These are phyloP conservation scores for Penicillium flavigenum DNA, from an alignment of 495 filamentous ascomycete species.

Conservation along the genomic window DNA sequence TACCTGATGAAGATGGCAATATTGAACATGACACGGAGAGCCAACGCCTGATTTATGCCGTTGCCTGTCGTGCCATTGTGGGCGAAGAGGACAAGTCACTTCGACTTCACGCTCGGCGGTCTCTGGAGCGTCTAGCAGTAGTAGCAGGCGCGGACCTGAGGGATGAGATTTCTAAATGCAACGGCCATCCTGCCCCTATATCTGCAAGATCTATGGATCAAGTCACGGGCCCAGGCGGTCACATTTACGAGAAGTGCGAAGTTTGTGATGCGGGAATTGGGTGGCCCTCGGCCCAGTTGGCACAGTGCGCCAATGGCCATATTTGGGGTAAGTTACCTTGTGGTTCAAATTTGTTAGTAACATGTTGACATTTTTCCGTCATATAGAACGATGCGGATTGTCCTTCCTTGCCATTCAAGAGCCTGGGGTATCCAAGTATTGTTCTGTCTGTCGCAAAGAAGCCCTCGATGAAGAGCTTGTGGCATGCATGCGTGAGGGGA, in stretches of 20 bases:
- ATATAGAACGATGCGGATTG: constrained; percentile 53
- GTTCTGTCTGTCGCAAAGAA: constrained; percentile 48
- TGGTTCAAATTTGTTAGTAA: not conserved
- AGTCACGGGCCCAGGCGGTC: constrained; percentile 23
- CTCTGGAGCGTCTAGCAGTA: constrained; percentile 30
- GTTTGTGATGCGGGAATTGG: constrained; percentile 46
- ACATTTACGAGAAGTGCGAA: constrained; percentile 46
- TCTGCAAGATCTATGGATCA: constrained; percentile 28
- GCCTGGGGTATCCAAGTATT: constrained; percentile 55
- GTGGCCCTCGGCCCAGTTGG: constrained; percentile 38
- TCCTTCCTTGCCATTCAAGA: constrained; percentile 56
- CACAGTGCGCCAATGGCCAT: constrained; percentile 50
- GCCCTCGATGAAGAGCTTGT: constrained; percentile 50
- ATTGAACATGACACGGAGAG: constrained; percentile 18
- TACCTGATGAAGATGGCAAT: constrained; percentile 20
- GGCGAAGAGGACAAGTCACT: constrained; percentile 26
- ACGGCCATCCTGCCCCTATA: constrained; percentile 12
- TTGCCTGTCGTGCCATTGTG: constrained; percentile 41
- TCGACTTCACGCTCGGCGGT: constrained; percentile 28
- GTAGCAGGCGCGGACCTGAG: constrained; percentile 31
- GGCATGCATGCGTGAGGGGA: constrained; percentile 14
- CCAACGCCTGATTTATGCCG: constrained; percentile 38
- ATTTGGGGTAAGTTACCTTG: constrained; percentile 40
- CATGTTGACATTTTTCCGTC: constrained; percentile 4
- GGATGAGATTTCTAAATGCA: constrained; percentile 37